Evolutionary conservation across 257 asterid genomes (phyloP).

Genomic region (Schizonepeta tenuifolia): DNA sequence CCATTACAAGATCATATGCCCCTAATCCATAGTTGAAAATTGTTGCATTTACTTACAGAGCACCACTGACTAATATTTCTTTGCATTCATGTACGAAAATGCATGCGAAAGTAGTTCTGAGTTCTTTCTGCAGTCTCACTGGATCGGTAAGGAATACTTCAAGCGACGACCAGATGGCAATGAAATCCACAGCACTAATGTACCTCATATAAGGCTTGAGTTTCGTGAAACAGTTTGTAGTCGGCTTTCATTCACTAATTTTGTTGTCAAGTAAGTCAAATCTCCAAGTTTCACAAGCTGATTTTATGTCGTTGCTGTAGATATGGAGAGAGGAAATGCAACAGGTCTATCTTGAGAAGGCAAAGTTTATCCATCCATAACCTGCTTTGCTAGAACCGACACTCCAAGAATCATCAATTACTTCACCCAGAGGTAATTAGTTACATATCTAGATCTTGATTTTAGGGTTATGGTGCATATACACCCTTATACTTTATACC

Average conservation of each 20-base stretch:
- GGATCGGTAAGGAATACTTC: conserved; percentile 90
- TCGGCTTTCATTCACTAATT: conserved; percentile 12
- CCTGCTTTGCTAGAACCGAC: conserved; percentile 35
- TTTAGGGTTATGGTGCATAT: no score
- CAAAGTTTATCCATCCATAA: conserved; percentile 61
- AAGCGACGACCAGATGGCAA: conserved; percentile 92
- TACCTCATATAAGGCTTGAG: conserved; percentile 92
- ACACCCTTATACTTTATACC: no score
- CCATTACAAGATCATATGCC: background rate
- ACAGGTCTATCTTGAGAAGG: conserved; percentile 78
- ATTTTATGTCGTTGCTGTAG: conserved; percentile 42
- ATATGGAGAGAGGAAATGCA: conserved; percentile 97
- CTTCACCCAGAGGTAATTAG: conserved; percentile 35
- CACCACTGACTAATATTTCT: background rate
- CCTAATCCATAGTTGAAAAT: background rate
- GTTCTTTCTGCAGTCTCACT: conserved; percentile 67
- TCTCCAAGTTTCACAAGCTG: conserved; percentile 2
- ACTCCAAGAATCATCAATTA: conserved; percentile 17
- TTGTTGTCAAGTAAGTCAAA: conserved; percentile 5
- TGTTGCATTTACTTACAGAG: background rate
- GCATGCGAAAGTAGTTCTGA: background rate
- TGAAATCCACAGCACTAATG: conserved; percentile 92
- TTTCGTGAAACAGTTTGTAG: conserved; percentile 85
- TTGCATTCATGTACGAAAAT: background rate
- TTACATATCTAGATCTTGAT: conserved; percentile 9